phyloP scores from a whole-genome alignment of 345 rosid genomes.

The Brassica nigra region DNA sequence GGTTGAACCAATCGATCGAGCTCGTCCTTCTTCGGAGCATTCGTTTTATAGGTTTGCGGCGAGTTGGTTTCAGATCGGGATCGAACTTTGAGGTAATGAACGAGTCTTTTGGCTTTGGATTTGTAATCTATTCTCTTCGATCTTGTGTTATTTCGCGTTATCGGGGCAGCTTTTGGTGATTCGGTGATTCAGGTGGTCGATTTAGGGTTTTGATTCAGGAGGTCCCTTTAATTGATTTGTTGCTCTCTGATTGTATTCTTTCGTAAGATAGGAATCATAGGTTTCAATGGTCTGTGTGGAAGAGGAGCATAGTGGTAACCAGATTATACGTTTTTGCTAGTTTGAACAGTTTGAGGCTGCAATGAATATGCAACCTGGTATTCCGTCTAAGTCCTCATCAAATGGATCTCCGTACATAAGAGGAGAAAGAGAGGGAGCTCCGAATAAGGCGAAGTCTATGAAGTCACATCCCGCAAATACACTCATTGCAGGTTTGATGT shows the following conservation, averaged over 20 bases:
- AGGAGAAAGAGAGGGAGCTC: conserved; percentile 61
- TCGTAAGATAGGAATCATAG: neutral
- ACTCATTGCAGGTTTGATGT: conserved; percentile 51
- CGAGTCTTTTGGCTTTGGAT: neutral
- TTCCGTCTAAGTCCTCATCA: conserved; percentile 51
- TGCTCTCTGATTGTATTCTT: neutral
- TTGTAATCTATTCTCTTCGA: neutral
- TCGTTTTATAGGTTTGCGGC: conserved; percentile 29
- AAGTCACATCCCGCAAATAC: conserved; percentile 53
- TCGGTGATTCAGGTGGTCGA: conserved; percentile 28
- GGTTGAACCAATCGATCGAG: conserved; percentile 23
- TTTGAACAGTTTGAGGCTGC: conserved; percentile 34
- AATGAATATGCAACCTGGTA: conserved; percentile 59
- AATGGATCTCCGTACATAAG: conserved; percentile 71
- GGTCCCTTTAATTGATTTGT: neutral
- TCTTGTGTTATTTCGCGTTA: conserved; percentile 2
- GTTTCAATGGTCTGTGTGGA: neutral
- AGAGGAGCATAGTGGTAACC: neutral
- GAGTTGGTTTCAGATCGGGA: conserved; percentile 31
- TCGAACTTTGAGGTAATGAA: conserved; percentile 24
- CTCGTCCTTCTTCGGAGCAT: conserved; percentile 22
- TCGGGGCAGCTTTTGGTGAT: conserved; percentile 12
- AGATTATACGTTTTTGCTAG: neutral
- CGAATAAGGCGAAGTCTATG: conserved; percentile 54
- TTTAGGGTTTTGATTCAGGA: conserved; percentile 36